Evolutionary conservation across 495 filamentous ascomycete genomes (phyloP).

Genomic region (Aspergillus funiculosus): DNA sequence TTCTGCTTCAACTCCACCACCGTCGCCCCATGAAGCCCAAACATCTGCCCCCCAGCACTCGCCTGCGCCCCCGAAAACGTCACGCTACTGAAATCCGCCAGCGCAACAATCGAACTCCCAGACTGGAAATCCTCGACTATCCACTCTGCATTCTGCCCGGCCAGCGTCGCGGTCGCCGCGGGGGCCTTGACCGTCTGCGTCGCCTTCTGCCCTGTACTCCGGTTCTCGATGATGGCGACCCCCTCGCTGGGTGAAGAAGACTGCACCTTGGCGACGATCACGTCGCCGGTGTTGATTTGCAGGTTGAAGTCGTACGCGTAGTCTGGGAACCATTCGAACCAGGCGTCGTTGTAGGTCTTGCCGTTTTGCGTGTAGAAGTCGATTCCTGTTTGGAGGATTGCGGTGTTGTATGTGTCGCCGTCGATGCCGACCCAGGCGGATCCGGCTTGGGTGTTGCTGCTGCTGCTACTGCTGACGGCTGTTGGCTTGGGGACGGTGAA

Average conservation of each 20-base stretch:
- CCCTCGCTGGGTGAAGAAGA: constrained; percentile 44
- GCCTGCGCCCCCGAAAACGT: constrained; percentile 44
- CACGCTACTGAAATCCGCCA: constrained; percentile 51
- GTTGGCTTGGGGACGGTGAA: constrained; percentile 52
- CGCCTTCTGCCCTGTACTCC: constrained; percentile 48
- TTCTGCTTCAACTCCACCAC: constrained; percentile 51
- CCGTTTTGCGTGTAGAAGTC: constrained; percentile 47
- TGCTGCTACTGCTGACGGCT: constrained; percentile 21
- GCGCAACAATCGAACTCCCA: constrained; percentile 40
- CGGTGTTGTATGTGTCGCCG: constrained; percentile 50
- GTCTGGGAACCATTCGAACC: constrained; percentile 63
- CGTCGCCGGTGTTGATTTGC: constrained; percentile 48
- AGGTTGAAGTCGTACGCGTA: constrained; percentile 52
- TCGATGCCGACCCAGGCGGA: constrained; percentile 63
- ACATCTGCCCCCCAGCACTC: constrained; percentile 24
- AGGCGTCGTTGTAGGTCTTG: constrained; percentile 44
- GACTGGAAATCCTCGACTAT: constrained; percentile 59
- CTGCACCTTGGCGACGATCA: constrained; percentile 49
- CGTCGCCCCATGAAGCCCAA: constrained; percentile 37
- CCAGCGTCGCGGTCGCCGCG: constrained; percentile 30
- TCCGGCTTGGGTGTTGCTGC: constrained; percentile 36
- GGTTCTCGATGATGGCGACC: constrained; percentile 52
- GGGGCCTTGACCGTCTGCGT: constrained; percentile 45
- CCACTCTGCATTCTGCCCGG: constrained; percentile 55
- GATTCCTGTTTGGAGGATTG: constrained; percentile 57